phyloP scores from a whole-genome alignment of 306 rosid genomes.

The Leucaena leucocephala region DNA sequence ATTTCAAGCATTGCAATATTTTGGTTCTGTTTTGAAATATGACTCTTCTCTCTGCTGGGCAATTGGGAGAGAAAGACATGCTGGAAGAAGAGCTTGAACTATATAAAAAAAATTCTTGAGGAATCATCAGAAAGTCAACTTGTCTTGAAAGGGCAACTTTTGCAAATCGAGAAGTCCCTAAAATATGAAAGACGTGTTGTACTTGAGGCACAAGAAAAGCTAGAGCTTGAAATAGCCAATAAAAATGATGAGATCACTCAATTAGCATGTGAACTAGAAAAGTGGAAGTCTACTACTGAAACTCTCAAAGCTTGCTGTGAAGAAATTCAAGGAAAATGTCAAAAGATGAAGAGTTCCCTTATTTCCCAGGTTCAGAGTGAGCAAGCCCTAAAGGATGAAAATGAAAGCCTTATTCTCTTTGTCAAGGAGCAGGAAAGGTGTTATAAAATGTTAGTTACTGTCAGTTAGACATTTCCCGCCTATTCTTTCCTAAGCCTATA shows the following conservation, averaged over 20 bases:
- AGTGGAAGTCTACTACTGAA: constrained; percentile 49
- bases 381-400: constrained; percentile 47
- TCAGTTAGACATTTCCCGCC: too few species aligned
- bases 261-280: constrained; percentile 43
- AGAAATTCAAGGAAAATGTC: constrained; percentile 53
- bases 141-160: constrained; percentile 41
- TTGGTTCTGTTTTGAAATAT: constrained; percentile 10
- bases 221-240: constrained; percentile 46
- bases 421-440: constrained; percentile 49
- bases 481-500: too few species aligned
- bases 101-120: constrained; percentile 43
- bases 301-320: constrained; percentile 39
- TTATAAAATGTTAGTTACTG: too few species aligned
- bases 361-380: constrained; percentile 37
- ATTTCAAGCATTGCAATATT: background rate
- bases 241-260: constrained; percentile 44
- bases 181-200: constrained; percentile 41
- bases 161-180: constrained; percentile 48
- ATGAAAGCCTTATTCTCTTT: constrained; percentile 43
- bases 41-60: constrained; percentile 29
- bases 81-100: constrained; percentile 52
- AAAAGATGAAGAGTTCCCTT: constrained; percentile 53
- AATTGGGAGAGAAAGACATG: constrained; percentile 40
- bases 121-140: constrained; percentile 50
- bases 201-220: constrained; percentile 47